These are phyloP conservation scores for Populus nigra DNA, from an alignment of 345 rosid species.

Conservation along the genomic window DNA sequence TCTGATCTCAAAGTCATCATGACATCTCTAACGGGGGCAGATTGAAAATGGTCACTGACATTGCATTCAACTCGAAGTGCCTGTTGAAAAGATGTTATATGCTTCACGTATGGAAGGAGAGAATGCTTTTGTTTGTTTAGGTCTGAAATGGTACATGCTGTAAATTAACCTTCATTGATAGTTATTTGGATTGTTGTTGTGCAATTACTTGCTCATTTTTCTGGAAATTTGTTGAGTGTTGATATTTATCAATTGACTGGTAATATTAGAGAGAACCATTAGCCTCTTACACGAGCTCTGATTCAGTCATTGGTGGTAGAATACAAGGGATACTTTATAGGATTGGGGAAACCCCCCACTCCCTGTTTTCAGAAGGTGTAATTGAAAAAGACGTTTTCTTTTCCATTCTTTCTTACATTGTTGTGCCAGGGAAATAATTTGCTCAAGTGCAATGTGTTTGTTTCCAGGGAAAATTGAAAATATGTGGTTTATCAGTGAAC, in stretches of 20 bases:
- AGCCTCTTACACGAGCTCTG: constrained; percentile 11
- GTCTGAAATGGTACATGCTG: constrained; percentile 10
- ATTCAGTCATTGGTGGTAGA: constrained; percentile 8
- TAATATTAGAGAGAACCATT: neutral
- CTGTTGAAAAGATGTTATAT: constrained; percentile 1
- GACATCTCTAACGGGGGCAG: constrained; percentile 1
- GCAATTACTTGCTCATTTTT: constrained; percentile 18
- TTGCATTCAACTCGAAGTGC: constrained; percentile 5
- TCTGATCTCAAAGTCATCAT: constrained; percentile 2
- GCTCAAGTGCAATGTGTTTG: neutral
- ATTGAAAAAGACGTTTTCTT: neutral
- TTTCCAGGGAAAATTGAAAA: neutral
- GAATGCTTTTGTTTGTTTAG: constrained; percentile 11
- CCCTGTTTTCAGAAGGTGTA: neutral
- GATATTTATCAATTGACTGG: constrained; percentile 4
- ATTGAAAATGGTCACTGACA: constrained; percentile 11
- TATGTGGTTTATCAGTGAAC: neutral
- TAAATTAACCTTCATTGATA: constrained; percentile 12
- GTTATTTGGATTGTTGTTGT: constrained; percentile 15
- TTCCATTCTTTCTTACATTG: neutral
- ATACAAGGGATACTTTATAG: constrained; percentile 2
- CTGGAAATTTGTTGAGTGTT: constrained; percentile 21
- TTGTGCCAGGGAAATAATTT: neutral
- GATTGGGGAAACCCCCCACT: neutral
- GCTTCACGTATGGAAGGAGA: constrained; percentile 11